These are phyloP conservation scores for Simmondsia chinensis DNA, from an alignment of 148 eudicot species.

Conservation along the genomic window DNA sequence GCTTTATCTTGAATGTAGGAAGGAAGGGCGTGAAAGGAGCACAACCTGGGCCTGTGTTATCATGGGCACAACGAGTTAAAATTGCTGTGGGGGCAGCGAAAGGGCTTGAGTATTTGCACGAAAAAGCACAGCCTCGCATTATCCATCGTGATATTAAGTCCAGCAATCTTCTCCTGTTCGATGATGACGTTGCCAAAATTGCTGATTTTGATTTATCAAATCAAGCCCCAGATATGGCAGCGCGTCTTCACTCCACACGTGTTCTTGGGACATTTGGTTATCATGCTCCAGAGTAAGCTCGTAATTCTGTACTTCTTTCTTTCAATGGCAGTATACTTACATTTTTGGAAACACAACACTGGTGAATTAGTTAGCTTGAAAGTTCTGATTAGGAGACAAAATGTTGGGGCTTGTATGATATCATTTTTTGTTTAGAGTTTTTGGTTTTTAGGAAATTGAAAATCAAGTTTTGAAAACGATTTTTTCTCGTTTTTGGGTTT, in stretches of 20 bases:
- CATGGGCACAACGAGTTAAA: constrained; percentile 78
- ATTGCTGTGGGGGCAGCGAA: constrained; percentile 84
- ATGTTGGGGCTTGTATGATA: no score
- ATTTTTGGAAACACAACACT: no score
- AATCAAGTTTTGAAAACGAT: no score
- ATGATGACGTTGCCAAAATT: constrained; percentile 73
- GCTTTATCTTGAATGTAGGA: no score
- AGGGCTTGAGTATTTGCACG: constrained; percentile 78
- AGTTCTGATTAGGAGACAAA: no score
- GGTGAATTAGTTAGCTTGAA: no score
- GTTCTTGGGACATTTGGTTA: constrained; percentile 70
- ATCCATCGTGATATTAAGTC: constrained; percentile 83
- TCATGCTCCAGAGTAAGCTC: constrained; percentile 80
- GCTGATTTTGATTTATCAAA: constrained; percentile 77
- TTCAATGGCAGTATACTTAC: no score
- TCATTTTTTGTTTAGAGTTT: no score
- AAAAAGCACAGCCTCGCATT: constrained; percentile 63
- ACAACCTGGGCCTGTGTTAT: constrained; percentile 65
- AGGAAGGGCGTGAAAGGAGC: constrained; percentile 74
- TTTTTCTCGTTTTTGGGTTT: no score
- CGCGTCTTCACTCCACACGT: constrained; percentile 76
- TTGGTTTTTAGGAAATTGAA: no score
- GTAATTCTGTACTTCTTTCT: not conserved
- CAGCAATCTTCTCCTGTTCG: constrained; percentile 67
- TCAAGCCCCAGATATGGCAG: constrained; percentile 77